Base-by-base conservation (phyloP, 331 rosid genomes). In the Quercus lobata region DNA sequence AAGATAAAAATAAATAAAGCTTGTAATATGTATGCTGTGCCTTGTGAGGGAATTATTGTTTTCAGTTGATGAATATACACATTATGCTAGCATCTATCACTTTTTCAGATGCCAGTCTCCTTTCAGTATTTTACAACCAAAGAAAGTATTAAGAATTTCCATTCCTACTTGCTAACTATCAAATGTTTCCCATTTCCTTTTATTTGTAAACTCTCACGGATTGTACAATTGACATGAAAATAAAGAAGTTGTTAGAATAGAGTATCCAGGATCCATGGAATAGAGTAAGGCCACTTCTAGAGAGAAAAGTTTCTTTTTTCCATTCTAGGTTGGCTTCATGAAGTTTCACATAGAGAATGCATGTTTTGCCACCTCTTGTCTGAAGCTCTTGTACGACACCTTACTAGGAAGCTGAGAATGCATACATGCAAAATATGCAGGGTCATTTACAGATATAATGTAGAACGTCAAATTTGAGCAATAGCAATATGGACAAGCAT, bases 301-400 rank as follows among this genome's bases (percentile, higher is more conserved):
- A 72, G 76, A 58, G 86, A 78, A 71, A 72, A 73, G 65, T 60
- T 73, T 71, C 25, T 62, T 62, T 15, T 15, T 83, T 82, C 29
- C 73, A 79, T 76, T 73, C 56, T 77, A 60, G 77, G 81, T 78
- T 79, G 77, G 79, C 78, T 75, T 76, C 70, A 30, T 82, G 83
- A 81, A 83, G 83, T 79, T 87, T 83, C 77, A 80, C 71, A 61
- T 76, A n/a, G 76, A 75, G 76, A 80, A 77, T 74, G 78, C 78
- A 86, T 88, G 71, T 74, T 84, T 74, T 83, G 71, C 72, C 78
- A 78, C 80, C 81, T 85, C 83, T 83, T 88, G 82, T 86, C 88
- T 83, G 87, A 91, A 86, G 92, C 80, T 80, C 93, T 75, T 85
- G 90, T 74, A 84, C 88, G 65, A 76, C 60, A 4, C 85, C 85